Conservation (phyloP, 2,329 filamentous ascomycete species). For the Coniochaeta sp. region DNA sequence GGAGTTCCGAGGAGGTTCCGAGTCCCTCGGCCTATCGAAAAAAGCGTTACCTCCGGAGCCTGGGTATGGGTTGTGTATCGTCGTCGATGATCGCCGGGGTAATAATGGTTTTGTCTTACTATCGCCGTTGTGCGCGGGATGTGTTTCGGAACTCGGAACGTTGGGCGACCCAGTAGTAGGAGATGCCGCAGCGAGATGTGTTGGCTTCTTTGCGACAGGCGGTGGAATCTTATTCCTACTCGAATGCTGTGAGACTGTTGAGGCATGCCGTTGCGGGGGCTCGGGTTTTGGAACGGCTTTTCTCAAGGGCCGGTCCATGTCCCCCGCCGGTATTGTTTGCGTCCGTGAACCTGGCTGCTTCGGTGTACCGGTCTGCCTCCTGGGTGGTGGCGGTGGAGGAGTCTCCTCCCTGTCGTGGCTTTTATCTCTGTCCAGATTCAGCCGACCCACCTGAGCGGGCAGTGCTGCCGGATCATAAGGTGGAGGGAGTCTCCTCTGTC, state of each 20-base stretch:
- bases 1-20: too few species aligned
- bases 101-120: background rate
- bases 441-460: constrained; percentile 36
- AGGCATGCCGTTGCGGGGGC: constrained; percentile 21
- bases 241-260: constrained; percentile 25
- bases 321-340: background rate
- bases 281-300: constrained; percentile 17
- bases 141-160: constrained; percentile 7
- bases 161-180: constrained; percentile 18
- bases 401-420: constrained; percentile 11
- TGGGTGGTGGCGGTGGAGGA: constrained; percentile 27
- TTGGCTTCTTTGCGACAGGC: constrained; percentile 56
- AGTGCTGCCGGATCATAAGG: constrained; percentile 38
- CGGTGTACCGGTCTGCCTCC: constrained; percentile 26
- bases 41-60: background rate
- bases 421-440: constrained; percentile 34
- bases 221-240: constrained; percentile 39
- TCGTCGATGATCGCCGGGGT: background rate
- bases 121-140: background rate
- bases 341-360: constrained; percentile 2
- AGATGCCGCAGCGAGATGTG: constrained; percentile 35
- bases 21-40: background rate
- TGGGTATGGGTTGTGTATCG: background rate
- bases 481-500: constrained; percentile 43
- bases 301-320: constrained; percentile 6